Evolutionary conservation across 2,329 filamentous ascomycete genomes (phyloP), one percentile per base, ranked within the genome.

Genomic region (Alternaria incomplexa): DNA sequence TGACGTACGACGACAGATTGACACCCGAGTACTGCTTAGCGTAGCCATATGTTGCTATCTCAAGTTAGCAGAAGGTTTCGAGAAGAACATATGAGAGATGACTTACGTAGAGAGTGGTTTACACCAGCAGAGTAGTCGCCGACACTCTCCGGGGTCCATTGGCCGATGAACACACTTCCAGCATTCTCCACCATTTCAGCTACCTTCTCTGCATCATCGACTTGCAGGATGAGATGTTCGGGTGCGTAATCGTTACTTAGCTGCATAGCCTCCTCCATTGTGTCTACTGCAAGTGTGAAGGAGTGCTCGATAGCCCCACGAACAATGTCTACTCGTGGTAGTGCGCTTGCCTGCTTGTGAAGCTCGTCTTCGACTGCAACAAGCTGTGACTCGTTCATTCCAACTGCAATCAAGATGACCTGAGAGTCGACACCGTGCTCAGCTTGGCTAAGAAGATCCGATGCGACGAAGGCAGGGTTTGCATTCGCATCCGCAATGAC

Each of bases 1-100:
- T 99, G 79, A 97, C 88, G 82, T 97, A 99, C 3, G 95, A 98
- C 30, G 89, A 93, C 6, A 99, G 87, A 80, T 97, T 99, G 76
- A 99, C 96, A 56, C 96, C 96, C 6, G 93, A 97, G 84, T 99
- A 99, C 81, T 99, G 96, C 83, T 97, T 97, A 52, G 96, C 96
- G 75, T 97, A 99, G 44, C 96, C 96, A 77, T 98, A 99, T 0
- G 96, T 99, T 56, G 96, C 93, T 97, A n/a, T 36, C 9, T 3
- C 23, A 55, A 11, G 25, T 62, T 54, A 62, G 55, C 26, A 25
- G 15, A 5, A 28, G 13, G 22, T 17, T 0, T 20, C 22, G 43
- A 25, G 46, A 26, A 36, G 50, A 32, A 23, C 15, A 5, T 32
- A 11, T 3, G 1, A 13, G 3, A 5, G 57, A 28, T 40, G 32